These are phyloP conservation scores for Torulaspora delbrueckii DNA, from an alignment of 805 yeast genomes.

Conservation along the genomic window DNA sequence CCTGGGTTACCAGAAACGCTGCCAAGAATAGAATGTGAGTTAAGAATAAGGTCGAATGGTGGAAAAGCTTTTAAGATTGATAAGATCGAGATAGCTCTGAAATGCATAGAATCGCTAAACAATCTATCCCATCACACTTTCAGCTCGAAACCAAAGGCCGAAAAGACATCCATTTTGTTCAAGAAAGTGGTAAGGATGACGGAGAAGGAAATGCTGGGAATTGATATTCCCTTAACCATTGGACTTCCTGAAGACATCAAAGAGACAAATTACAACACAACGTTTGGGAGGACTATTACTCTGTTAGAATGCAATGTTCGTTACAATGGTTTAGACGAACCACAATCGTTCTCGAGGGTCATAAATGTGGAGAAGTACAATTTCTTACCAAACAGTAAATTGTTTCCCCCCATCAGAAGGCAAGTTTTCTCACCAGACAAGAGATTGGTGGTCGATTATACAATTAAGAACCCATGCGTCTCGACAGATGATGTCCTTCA, in stretches of 20 bases:
- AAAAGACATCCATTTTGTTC: conserved; percentile 30
- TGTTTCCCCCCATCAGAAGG: conserved; percentile 49
- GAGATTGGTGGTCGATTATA: conserved; percentile 43
- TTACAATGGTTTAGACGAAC: conserved; percentile 15
- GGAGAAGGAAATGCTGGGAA: conserved; percentile 43
- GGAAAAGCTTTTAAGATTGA: conserved; percentile 46
- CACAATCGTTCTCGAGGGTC: conserved; percentile 30
- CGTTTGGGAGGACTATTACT: conserved; percentile 47
- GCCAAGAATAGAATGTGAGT: conserved; percentile 55
- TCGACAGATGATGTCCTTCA: conserved; percentile 51
- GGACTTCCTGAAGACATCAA: conserved; percentile 51
- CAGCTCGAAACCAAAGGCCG: conserved; percentile 23
- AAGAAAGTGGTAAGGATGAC: conserved; percentile 37
- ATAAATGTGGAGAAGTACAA: conserved; percentile 53
- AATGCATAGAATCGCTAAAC: conserved; percentile 47
- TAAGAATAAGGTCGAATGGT: conserved; percentile 49
- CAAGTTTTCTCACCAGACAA: conserved; percentile 44
- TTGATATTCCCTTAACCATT: conserved; percentile 56
- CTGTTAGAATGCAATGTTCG: conserved; percentile 36
- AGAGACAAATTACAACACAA: conserved; percentile 47
- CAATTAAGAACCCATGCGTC: conserved; percentile 49
- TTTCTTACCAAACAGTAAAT: conserved; percentile 50
- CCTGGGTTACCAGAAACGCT: conserved; percentile 62
- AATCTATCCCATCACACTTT: conserved; percentile 27
- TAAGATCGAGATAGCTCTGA: conserved; percentile 45